These are phyloP conservation scores for Trichoderma brevicompactum DNA, from an alignment of 2,329 filamentous ascomycete genomes.

Conservation along the genomic window DNA sequence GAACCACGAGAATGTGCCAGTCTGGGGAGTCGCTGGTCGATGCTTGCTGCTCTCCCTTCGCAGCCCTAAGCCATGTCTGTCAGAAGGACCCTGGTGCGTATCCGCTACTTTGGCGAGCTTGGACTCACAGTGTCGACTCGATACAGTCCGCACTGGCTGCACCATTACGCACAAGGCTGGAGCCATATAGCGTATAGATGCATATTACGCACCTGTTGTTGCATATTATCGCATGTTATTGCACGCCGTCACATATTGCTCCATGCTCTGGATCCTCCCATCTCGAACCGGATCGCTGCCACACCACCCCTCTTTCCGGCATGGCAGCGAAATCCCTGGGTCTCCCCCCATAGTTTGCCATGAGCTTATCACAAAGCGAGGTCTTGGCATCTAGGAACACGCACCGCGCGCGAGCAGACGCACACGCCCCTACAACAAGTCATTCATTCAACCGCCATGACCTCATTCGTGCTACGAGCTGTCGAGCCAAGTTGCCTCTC, in stretches of 20 bases:
- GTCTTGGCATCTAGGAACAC: conserved; percentile 28
- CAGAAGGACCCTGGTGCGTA: conserved; percentile 1
- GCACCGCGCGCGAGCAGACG: background rate
- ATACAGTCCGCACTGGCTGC: conserved; percentile 6
- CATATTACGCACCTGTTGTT: conserved; percentile 18
- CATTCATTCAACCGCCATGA: background rate
- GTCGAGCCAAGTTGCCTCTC: background rate
- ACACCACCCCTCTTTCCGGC: conserved; percentile 14
- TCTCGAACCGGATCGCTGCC: conserved; percentile 28
- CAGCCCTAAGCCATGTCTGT: conserved; percentile 26
- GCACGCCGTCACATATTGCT: conserved; percentile 1
- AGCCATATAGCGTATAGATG: background rate
- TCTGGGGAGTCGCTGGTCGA: conserved; percentile 20
- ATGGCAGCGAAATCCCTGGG: background rate
- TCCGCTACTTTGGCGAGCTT: conserved; percentile 6
- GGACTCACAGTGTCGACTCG: conserved; percentile 9
- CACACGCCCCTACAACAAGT: background rate
- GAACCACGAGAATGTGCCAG: background rate
- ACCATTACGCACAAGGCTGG: conserved; percentile 16
- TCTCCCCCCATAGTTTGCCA: conserved; percentile 24
- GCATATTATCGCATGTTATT: conserved; percentile 2
- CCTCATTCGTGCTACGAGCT: background rate
- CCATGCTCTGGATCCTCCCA: conserved; percentile 15
- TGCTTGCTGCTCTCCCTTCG: conserved; percentile 14
- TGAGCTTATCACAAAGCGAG: conserved; percentile 26